Base-by-base conservation (phyloP, 1,139 yeast genomes). In the Suhomyces guaymorum region DNA sequence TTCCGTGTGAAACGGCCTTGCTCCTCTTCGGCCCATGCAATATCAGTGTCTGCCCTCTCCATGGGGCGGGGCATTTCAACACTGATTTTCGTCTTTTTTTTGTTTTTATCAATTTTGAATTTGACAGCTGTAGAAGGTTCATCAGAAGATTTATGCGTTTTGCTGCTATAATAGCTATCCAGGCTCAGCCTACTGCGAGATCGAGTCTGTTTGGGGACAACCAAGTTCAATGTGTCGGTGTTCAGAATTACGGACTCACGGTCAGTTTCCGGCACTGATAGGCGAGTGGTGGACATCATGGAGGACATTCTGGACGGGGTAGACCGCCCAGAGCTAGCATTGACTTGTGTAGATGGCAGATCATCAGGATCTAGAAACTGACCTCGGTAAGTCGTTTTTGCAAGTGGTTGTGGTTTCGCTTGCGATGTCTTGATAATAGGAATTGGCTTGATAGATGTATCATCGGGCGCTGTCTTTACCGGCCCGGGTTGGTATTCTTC, bases 1-100 rank as follows among this genome's bases (percentile, higher is more conserved):
- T 48, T 54, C 24, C 47, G 46, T n/a, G 53, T 37, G 29, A 62
- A 45, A 16, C 44, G 37, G 24, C 46, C 45, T 23, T 55, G 58
- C 30, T 58, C 55, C 23, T 48, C 48, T 25, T 57, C 41, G 5
- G 22, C 19, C 24, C 32, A 24, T 14, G 22, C 37, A n/a, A 35
- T 18, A 19, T 46, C 41, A 18, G 30, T 35, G 15, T 45, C 46
- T 3, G 43, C 36, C 6, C 30, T 21, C 15, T 45, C 47, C n/a
- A 40, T 24, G 4, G 54, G 52, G 3, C 32, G 30, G 7, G 54
- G 54, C 33, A 38, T 28, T 7, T 46, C 39, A 3, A 48, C 24
- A 24, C 41, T 44, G 24, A 49, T 41, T 20, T 30, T 37, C 6
- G 47, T 37, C 14, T 24, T 22, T n/a, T 25, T 21, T n/a, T 25